These are phyloP conservation scores for Pseudocercospora crystallina DNA, from an alignment of 2,329 filamentous ascomycete species.

Conservation along the genomic window DNA sequence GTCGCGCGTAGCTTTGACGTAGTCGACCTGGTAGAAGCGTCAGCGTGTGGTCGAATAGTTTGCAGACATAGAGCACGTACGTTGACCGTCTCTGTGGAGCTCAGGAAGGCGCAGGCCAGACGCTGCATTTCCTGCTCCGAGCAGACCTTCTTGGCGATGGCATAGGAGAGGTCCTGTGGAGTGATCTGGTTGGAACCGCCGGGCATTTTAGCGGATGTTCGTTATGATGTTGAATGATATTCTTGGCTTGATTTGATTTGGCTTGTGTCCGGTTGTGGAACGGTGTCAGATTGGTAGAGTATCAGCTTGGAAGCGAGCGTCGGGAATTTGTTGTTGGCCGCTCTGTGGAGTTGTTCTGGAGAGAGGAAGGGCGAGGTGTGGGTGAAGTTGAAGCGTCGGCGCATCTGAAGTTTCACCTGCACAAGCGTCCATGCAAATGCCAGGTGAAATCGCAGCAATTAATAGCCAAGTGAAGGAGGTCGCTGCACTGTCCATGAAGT, in stretches of 20 bases:
- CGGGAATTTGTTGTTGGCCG: too few species aligned
- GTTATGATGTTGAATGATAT: not conserved
- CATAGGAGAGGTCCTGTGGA: conserved; percentile 19
- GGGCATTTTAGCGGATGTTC: conserved; percentile 14
- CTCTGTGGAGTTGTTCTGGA: too few species aligned
- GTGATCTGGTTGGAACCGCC: conserved; percentile 10
- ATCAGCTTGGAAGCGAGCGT: too few species aligned
- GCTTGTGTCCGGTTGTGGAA: too few species aligned
- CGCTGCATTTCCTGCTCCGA: conserved; percentile 21
- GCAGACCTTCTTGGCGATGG: conserved; percentile 21
- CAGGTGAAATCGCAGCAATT: too few species aligned
- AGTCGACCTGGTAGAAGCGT: conserved; percentile 14
- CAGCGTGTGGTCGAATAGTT: not conserved
- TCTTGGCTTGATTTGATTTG: not conserved
- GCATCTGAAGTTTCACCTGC: too few species aligned
- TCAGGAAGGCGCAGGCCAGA: conserved; percentile 24
- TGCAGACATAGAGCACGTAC: not conserved
- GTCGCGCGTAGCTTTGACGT: conserved; percentile 19
- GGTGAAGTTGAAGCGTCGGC: too few species aligned
- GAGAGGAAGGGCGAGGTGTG: too few species aligned
- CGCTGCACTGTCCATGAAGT: too few species aligned
- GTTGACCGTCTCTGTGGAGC: conserved; percentile 1
- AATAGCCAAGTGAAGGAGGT: too few species aligned
- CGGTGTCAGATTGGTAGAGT: too few species aligned
- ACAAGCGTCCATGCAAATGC: too few species aligned